Evolutionary conservation across 768 basidiomycete genomes (phyloP), one percentile per base, ranked within the genome.

Genomic region (Panaeolus papilionaceus): DNA sequence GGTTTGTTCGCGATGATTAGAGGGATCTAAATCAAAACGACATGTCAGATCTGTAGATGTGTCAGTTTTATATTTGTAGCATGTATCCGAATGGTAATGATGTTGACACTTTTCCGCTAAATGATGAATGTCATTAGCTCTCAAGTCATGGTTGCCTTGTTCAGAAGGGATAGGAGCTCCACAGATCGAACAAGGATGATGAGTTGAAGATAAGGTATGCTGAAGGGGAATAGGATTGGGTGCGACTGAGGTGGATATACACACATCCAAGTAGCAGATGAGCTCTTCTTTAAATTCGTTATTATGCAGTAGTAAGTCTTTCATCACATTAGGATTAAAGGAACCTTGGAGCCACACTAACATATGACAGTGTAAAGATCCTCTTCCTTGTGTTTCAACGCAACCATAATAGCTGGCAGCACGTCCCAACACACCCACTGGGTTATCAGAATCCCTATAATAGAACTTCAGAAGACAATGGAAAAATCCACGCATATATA

Each of bases 311-410:
- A 71, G 11, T 18, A 39, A 9, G 0, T 68, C 23, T 37, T 64
- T 62, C 0, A 83, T 73, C 33, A 78, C 75, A 66, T 76, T 65
- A 0, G 80, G 76, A 70, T 80, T 76, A 0, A 79, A 66, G 3
- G 69, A 70, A 18, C 79, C 79, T 42, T 78, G 76, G 0, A 84
- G 3, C 82, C 82, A 84, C 1, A 84, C 65, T 0, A 83, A 5
- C 75, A 83, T 76, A 69, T 84, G 83, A 66, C 80, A 79, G 64
- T 84, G 82, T 0, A 84, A 61, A 0, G 80, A 73, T 0, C 83
- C 81, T 3, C 77, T 45, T 0, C 80, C 82, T 69, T 81, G 80
- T 3, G 80, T 77, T 71, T 83, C 81, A 0, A 81, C 78, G 66
- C 78, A 78, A 1, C 83, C 83, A 68, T 83, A 84, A 66, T 80